Base-by-base conservation (phyloP, 352 stramenopile species). In the Phytophthora tubulina region DNA sequence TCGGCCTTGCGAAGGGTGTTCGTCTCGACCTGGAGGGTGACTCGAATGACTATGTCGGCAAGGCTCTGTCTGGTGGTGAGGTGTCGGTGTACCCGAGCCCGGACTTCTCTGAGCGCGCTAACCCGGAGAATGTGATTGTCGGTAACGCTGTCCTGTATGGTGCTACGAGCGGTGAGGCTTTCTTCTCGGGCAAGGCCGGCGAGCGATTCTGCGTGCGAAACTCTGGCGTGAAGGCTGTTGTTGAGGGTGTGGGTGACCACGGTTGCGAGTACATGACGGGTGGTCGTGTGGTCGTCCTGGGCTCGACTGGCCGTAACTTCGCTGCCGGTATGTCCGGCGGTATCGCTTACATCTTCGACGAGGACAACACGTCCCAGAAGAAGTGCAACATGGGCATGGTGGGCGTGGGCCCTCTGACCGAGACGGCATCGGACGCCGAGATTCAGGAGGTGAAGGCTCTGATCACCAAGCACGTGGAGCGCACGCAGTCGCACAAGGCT, bases 191-290 rank as follows among this genome's bases (percentile, higher is more conserved):
- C 66, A 98, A 97, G 79, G 96, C 94, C 38, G 96, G 96, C 41
- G 96, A 99, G 78, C 94, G 97, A 32, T 99, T 99, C 80, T 98
- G 91, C 57, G 96, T 99, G 44, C 94, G 97, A 48, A 99, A 99
- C 80, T 98, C 92, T 17, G 97, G 97, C 52, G 97, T 98, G n/a
- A 81, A 97, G 58, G 88, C 94, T 11, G 96, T 99, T 41, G 96
- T 98, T 39, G 97, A 99, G 80, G 96, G 96, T 55, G 90, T 98
- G 46, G 97, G 97, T 70, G 96, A 99, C 75, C 97, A 99, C 78
- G 96, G 96, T 33, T 98, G 94, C 61, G 97, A 99, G 81, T 99
- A 99, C 89, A 99, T 99, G 97, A 99, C 97, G n/a, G 96, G 96
- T 65, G 96, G 96, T 64, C 78, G 91, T 54, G 89, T 99, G 35